Base-by-base conservation (phyloP, 2,329 filamentous ascomycete genomes). In the Pyricularia pennisetigena region DNA sequence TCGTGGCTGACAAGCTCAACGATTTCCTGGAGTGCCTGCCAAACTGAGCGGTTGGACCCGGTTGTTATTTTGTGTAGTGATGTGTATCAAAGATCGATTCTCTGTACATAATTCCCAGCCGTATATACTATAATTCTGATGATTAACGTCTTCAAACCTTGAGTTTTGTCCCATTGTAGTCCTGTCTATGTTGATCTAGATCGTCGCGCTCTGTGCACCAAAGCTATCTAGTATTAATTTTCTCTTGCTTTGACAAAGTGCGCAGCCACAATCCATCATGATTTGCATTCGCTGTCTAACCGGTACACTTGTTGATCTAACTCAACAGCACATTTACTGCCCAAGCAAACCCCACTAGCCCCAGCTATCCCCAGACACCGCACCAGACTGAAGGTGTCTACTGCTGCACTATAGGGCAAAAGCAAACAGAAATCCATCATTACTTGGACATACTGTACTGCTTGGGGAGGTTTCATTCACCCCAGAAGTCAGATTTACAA, bases 1-100 rank as follows among this genome's bases (percentile, higher is more conserved):
- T 79, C 28, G 85, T 88, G 63, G 68, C 84, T 71, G 74, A 81
- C 23, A 87, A 84, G 75, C 72, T 89, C 69, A 74, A 77, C 26
- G 14, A 35, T 14, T 35, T 65, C 10, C 20, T 65, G 3, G 3
- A 14, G 5, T 65, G 64, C 30, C 64, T 65, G 30, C n/a, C n/a
- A 2, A 49, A 49, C 4, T 49, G 7, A 49, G 4, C 20, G 20
- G 2, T 2, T n/a, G 32, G 10, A 12, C 32, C 12, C 32, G 10
- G 32, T 49, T 6, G 16, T 49, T 20, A 41, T 41, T 49, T n/a
- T 8, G 3, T 2, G 41, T 16, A n/a, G 16, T n/a, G 12, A 3
- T 49, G 41, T 16, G 41, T 49, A 49, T 49, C 32, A 14, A 35
- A 35, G 32, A 35, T 35, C 1, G 32, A 49, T 49, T 49, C 41